Evolutionary conservation across 768 basidiomycete genomes (phyloP), one percentile per base, ranked within the genome.

Genomic region (Agrocybe pediades): DNA sequence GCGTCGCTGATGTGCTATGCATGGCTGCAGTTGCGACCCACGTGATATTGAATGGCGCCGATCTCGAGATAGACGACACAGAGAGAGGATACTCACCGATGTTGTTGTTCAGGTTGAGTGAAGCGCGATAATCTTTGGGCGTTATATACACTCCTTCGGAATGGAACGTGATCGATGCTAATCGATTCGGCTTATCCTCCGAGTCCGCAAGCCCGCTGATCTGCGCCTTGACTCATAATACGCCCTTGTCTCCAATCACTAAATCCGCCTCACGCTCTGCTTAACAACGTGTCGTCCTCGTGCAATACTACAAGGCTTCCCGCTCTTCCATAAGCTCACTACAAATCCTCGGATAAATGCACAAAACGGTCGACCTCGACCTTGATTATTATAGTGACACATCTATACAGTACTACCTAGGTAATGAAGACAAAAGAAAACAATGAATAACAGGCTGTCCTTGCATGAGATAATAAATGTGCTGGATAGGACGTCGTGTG

Each of bases 341-440:
- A n/a, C n/a, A n/a, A n/a, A n/a, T n/a, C n/a, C n/a, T n/a, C n/a
- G n/a, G n/a, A n/a, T 53, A 57, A 29, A 36, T 36, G 49, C 53
- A 55, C 27, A 30, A 55, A 56, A 17, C 44, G 55, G 56, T 58
- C 64, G 62, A 62, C 58, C 58, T 60, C 58, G 58, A 63, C 58
- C 58, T 51, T 41, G 48, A 61, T 36, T 36, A 36, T 62, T 63
- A 62, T 55, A 58, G 49, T 57, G 56, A 42, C 54, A 64, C 59
- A 63, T 52, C 53, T 65, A 58, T 60, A 65, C 51, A 58, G 41
- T 61, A 65, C 56, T 58, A 62, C 51, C 60, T 45, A 51, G 26
- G 33, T 52, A 57, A 46, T 58, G 49, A 53, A 26, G 16, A 21
- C 13, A 27, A 50, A 50, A 29, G 5, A 17, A 50, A 50, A 49